Conservation (phyloP, 148 eudicot genomes). For the Vaccinium darrowii region DNA sequence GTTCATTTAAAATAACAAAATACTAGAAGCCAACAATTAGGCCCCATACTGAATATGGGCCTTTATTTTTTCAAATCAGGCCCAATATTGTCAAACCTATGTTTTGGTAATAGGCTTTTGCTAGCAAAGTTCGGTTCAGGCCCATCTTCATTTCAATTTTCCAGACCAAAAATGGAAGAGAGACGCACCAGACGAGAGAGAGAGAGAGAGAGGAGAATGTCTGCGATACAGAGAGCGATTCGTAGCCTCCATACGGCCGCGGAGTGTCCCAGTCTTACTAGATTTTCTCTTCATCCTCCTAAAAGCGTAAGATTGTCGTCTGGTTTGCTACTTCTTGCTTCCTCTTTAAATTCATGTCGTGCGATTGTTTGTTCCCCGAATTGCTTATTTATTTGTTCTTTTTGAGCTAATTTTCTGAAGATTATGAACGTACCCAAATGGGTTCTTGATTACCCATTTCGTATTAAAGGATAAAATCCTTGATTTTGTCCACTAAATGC, state of each 20-base stretch:
- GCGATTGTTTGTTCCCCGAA: not conserved
- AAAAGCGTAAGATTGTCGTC: constrained; percentile 44
- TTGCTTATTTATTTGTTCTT: not conserved
- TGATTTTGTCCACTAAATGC: not conserved
- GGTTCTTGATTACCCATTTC: constrained; percentile 9
- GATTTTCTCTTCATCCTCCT: constrained; percentile 63
- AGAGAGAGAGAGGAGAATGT: constrained; percentile 22
- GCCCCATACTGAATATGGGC: too few relatives aligned
- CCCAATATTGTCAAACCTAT: not conserved
- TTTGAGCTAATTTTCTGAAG: not conserved
- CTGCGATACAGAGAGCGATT: constrained; percentile 23
- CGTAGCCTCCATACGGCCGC: constrained; percentile 41
- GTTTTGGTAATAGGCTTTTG: too few relatives aligned
- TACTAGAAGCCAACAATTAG: too few relatives aligned
- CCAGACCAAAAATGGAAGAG: not conserved
- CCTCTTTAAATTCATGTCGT: too few relatives aligned
- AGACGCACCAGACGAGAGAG: not conserved
- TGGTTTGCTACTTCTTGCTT: not conserved
- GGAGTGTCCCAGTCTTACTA: constrained; percentile 58
- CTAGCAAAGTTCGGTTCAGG: not conserved
- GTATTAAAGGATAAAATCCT: not conserved
- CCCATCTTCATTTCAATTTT: not conserved
- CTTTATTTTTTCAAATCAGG: not conserved
- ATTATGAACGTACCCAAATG: not conserved
- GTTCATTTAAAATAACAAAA: too few relatives aligned